These are phyloP conservation scores for Salix udensis DNA, from an alignment of 345 rosid species.

Conservation along the genomic window DNA sequence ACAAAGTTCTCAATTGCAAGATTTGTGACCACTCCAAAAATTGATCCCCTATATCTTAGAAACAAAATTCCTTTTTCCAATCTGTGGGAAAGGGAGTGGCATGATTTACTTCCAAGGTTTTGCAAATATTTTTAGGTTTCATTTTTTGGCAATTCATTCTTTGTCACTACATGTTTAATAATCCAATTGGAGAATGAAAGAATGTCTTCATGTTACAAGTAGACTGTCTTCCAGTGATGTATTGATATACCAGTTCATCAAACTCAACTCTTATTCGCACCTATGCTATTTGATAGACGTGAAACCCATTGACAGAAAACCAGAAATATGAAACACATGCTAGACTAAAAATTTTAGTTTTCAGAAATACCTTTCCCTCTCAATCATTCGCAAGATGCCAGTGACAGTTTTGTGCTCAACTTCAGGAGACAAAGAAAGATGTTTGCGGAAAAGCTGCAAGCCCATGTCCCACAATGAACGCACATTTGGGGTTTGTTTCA, in stretches of 20 bases:
- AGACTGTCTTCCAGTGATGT: not conserved
- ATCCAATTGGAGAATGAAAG: not conserved
- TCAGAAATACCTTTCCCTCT: slow-evolving; percentile 73
- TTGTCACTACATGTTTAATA: not conserved
- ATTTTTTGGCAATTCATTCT: not conserved
- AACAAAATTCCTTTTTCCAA: not conserved
- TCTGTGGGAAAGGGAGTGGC: not conserved
- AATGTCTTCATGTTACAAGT: not conserved
- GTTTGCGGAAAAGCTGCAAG: slow-evolving; percentile 86
- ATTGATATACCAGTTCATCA: not conserved
- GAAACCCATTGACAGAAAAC: not conserved
- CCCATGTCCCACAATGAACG: slow-evolving; percentile 99
- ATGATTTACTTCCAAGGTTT: not conserved
- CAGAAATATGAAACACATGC: not conserved
- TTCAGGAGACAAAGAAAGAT: slow-evolving; percentile 72
- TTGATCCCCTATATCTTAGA: not conserved
- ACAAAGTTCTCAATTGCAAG: not conserved
- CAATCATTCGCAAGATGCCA: slow-evolving; percentile 88
- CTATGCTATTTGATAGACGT: not conserved
- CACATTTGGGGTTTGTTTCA: slow-evolving; percentile 77
- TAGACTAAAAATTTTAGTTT: not conserved
- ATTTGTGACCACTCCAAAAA: not conserved
- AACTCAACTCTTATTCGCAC: not conserved
- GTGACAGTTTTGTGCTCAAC: slow-evolving; percentile 96
- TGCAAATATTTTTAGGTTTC: not conserved